These are phyloP conservation scores for Plantago coronopus DNA, from an alignment of 305 asterid genomes.

Conservation along the genomic window DNA sequence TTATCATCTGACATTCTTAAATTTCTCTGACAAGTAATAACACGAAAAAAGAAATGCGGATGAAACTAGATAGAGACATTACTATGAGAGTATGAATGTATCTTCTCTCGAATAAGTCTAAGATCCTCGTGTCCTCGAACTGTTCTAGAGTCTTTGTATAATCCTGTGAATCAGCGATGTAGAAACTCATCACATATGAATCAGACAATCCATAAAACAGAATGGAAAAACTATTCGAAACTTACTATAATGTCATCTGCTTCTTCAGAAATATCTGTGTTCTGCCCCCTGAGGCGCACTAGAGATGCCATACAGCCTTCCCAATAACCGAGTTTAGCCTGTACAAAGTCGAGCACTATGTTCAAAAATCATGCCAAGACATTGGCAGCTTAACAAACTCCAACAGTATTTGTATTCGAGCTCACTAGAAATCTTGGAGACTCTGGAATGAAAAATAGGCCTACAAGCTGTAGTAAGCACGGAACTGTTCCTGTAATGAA, in stretches of 20 bases:
- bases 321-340: conserved; percentile 64
- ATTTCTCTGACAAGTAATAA: conserved; percentile 14
- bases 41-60: not conserved
- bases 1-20: conserved; percentile 4
- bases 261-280: conserved; percentile 46
- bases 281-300: conserved; percentile 50
- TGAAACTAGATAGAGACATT: conserved; percentile 20
- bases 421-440: conserved; percentile 93
- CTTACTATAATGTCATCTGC: conserved; percentile 53
- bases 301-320: conserved; percentile 48
- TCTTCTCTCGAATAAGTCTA: conserved; percentile 70
- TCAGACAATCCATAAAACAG: conserved; percentile 8
- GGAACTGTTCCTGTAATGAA: conserved; percentile 63
- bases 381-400: conserved; percentile 1
- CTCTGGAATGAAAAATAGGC: conserved; percentile 69
- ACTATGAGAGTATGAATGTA: conserved; percentile 70
- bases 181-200: not conserved
- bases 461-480: conserved; percentile 54
- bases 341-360: conserved; percentile 11
- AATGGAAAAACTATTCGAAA: conserved; percentile 13
- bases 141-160: conserved; percentile 53
- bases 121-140: conserved; percentile 43
- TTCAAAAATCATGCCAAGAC: not conserved
- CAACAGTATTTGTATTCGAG: not conserved
- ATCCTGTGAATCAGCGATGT: conserved; percentile 34